Percentiles rank a stretch among this genome's conserved stretches.
These are phyloP conservation scores for Draba incana DNA, from an alignment of 345 rosid species.

Conservation along the genomic window DNA sequence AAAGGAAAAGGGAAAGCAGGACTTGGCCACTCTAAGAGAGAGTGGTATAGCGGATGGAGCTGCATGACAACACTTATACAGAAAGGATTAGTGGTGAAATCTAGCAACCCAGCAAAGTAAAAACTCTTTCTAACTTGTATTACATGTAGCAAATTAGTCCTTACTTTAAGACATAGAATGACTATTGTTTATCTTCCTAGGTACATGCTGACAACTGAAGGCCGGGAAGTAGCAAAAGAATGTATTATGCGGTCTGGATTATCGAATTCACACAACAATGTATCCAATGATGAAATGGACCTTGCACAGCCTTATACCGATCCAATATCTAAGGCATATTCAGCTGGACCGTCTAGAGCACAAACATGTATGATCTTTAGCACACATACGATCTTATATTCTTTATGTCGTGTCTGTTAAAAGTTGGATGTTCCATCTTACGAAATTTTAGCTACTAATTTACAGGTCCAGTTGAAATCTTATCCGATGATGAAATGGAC, in stretches of 20 bases:
- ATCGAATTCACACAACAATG: slow-evolving; percentile 40
- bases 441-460: slow-evolving; percentile 26
- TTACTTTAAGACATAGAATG: neutral
- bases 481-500: no score
- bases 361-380: slow-evolving; percentile 26
- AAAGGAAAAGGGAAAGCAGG: slow-evolving; percentile 74
- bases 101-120: slow-evolving; percentile 95
- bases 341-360: slow-evolving; percentile 23
- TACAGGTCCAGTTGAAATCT: slow-evolving; percentile 53
- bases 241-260: slow-evolving; percentile 75
- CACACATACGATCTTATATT: slow-evolving; percentile 15
- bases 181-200: slow-evolving; percentile 35
- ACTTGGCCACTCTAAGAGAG: slow-evolving; percentile 74
- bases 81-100: slow-evolving; percentile 86
- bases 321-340: slow-evolving; percentile 1
- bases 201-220: slow-evolving; percentile 87
- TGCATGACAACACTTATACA: slow-evolving; percentile 81
- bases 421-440: slow-evolving; percentile 32
- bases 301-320: slow-evolving; percentile 33
- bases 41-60: slow-evolving; percentile 95
- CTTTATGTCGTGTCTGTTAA: slow-evolving; percentile 4
- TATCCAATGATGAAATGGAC: slow-evolving; percentile 43
- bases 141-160: neutral
- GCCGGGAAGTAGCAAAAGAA: slow-evolving; percentile 70
- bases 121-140: slow-evolving; percentile 16